phyloP scores from a whole-genome alignment of 176 grass and related monocot species.

The Oropetium thomaeum region DNA sequence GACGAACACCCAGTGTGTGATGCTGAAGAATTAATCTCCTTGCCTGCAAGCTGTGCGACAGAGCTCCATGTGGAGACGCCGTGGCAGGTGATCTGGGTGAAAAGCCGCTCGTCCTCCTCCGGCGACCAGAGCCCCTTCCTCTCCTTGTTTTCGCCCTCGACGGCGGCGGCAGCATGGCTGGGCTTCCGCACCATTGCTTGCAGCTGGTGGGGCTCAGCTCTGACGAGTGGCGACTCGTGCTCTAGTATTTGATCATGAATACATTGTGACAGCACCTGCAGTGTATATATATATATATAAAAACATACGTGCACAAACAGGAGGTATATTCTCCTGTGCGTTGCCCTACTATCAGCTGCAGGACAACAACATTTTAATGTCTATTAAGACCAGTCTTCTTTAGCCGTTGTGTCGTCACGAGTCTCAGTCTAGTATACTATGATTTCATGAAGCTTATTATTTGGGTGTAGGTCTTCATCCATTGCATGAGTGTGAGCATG shows the following conservation, averaged over 20 bases:
- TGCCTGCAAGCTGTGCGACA: slow-evolving; percentile 47
- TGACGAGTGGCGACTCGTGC: no score
- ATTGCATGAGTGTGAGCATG: background rate
- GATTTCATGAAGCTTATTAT: background rate
- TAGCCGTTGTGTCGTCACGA: background rate
- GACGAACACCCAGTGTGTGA: background rate
- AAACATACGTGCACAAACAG: background rate
- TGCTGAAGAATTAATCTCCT: background rate
- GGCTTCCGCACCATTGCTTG: slow-evolving; percentile 36
- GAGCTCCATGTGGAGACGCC: slow-evolving; percentile 72
- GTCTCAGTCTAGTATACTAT: slow-evolving; percentile 25
- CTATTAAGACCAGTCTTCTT: background rate
- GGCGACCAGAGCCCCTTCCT: slow-evolving; percentile 61
- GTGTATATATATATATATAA: background rate
- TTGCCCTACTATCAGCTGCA: background rate
- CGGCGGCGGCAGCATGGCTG: background rate
- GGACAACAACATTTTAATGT: background rate
- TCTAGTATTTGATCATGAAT: background rate
- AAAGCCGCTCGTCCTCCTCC: slow-evolving; percentile 59
- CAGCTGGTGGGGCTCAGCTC: background rate
- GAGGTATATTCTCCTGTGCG: slow-evolving; percentile 3
- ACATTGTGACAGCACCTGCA: slow-evolving; percentile 8
- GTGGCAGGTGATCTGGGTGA: slow-evolving; percentile 36
- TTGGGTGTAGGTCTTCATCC: background rate
- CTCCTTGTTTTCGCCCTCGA: slow-evolving; percentile 26